A percentile compares a stretch with the other conserved stretches of the same genome.
phyloP scores from a whole-genome alignment of 148 eudicot species.

The Vaccinium macrocarpon region DNA sequence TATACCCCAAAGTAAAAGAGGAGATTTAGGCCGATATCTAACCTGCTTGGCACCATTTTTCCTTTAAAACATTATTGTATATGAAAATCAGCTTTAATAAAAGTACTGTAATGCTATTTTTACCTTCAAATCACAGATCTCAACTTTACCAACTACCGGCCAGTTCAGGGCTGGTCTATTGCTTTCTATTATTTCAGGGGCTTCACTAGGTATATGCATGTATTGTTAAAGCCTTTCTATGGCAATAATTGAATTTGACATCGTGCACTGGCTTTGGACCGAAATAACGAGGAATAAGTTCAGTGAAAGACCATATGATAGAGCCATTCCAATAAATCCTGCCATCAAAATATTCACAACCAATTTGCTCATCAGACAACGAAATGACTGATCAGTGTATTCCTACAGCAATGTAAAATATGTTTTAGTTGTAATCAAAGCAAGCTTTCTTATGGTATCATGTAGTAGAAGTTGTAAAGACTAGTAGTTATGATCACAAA shows the following conservation, averaged over 20 bases:
- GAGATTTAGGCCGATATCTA: conserved; percentile 12
- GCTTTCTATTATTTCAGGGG: conserved; percentile 59
- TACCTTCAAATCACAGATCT: conserved; percentile 71
- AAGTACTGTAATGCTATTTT: background rate
- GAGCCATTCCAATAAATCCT: conserved; percentile 88
- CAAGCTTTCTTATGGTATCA: background rate
- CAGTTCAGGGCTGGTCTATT: conserved; percentile 65
- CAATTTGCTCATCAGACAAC: conserved; percentile 35
- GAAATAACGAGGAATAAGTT: conserved; percentile 59
- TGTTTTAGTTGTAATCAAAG: background rate
- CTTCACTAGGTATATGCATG: conserved; percentile 80
- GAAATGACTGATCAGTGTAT: background rate
- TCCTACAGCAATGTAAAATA: background rate
- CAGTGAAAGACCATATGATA: conserved; percentile 85
- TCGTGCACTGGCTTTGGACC: conserved; percentile 63
- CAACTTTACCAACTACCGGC: conserved; percentile 74
- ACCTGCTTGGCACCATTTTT: background rate
- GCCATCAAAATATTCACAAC: conserved; percentile 19
- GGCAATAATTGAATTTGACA: conserved; percentile 65
- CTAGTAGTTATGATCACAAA: background rate
- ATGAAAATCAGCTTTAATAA: background rate
- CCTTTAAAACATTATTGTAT: background rate
- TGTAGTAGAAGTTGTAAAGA: background rate
- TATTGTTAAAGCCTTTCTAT: conserved; percentile 83
- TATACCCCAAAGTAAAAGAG: conserved; percentile 19